phyloP scores from a whole-genome alignment of 2,329 filamentous ascomycete genomes.

The Pyricularia pennisetigena region DNA sequence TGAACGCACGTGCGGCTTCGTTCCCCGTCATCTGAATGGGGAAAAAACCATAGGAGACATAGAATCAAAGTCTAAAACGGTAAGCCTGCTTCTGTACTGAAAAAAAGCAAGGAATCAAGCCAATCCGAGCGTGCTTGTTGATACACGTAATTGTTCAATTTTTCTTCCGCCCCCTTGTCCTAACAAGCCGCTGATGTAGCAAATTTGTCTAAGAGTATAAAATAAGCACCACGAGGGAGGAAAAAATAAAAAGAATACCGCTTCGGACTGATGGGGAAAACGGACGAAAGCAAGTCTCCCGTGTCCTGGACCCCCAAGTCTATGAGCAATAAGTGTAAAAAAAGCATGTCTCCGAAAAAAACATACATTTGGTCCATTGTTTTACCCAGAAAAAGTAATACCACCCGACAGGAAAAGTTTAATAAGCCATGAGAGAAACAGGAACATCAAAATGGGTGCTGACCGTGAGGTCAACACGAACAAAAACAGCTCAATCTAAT shows the following conservation, averaged over 20 bases:
- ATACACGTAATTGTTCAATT: background rate
- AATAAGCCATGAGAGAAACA: background rate
- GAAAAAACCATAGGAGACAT: background rate
- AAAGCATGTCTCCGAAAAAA: background rate
- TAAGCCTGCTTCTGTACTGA: background rate
- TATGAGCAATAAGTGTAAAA: background rate
- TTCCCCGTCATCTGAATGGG: background rate
- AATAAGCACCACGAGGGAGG: background rate
- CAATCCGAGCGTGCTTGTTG: background rate
- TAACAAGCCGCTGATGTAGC: background rate
- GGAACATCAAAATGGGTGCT: background rate
- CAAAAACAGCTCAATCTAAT: background rate
- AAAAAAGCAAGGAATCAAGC: background rate
- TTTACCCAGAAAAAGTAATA: background rate
- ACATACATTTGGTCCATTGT: background rate
- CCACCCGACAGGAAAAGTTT: background rate
- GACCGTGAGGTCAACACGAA: background rate
- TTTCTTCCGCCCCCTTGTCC: background rate
- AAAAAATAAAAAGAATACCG: background rate
- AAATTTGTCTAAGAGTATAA: constrained; percentile 1
- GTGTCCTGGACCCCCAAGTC: background rate
- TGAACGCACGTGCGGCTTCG: background rate
- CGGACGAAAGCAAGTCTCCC: background rate
- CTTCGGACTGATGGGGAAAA: background rate
- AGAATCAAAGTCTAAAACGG: background rate